Percentiles rank a stretch among this genome's conserved stretches.
Evolutionary conservation across 768 basidiomycete genomes (phyloP).

Genomic region (Pisolithus microcarpus): DNA sequence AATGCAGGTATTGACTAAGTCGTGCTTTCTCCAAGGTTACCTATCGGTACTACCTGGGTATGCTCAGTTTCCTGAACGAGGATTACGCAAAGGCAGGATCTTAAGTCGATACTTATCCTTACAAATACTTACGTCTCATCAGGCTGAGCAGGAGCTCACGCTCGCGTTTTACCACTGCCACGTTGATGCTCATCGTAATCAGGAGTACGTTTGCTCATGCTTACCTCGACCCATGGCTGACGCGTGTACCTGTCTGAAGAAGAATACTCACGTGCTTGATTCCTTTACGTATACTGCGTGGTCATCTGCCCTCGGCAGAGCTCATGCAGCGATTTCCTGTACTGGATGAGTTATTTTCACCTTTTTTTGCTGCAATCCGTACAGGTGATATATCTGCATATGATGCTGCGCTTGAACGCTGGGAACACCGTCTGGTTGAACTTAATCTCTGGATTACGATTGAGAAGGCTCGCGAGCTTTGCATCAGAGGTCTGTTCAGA

Average conservation of each 20-base stretch:
- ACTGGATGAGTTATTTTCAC: conserved; percentile 64
- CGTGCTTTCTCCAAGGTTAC: conserved; percentile 57
- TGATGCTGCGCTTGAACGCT: conserved; percentile 66
- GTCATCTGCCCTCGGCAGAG: conserved; percentile 71
- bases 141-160: conserved; percentile 84
- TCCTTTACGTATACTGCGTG: conserved; percentile 81
- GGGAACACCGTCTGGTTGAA: conserved; percentile 72
- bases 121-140: conserved; percentile 1
- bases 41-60: conserved; percentile 90
- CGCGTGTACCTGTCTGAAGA: conserved; percentile 33
- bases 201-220: conserved; percentile 53
- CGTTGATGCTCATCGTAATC: conserved; percentile 59
- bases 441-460: conserved; percentile 82
- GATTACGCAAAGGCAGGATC: conserved; percentile 68
- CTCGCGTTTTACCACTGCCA: conserved; percentile 85
- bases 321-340: conserved; percentile 69
- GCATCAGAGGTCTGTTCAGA: conserved; percentile 75
- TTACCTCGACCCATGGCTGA: background rate
- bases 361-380: conserved; percentile 76
- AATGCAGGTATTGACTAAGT: background rate
- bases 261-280: conserved; percentile 88
- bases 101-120: background rate
- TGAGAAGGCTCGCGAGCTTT: conserved; percentile 83
- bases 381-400: conserved; percentile 73
- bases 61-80: conserved; percentile 90